Percentiles rank a stretch among this genome's conserved stretches.
These are phyloP conservation scores for Talaromyces thailandensis DNA, from an alignment of 495 filamentous ascomycete genomes.

Conservation along the genomic window DNA sequence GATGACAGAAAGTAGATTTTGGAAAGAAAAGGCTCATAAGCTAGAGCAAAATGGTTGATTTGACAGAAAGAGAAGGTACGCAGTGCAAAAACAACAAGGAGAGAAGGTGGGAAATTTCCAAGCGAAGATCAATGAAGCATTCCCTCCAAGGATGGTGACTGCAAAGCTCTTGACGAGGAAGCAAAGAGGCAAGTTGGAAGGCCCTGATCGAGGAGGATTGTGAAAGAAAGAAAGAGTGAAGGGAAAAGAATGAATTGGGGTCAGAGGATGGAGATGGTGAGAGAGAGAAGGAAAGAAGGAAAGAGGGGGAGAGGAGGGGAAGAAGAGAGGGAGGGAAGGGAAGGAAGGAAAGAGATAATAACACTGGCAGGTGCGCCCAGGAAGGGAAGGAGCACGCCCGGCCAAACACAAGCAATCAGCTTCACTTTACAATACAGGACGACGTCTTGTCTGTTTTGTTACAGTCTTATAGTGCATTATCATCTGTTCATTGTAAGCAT, in stretches of 20 bases:
- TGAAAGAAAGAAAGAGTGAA: conserved; percentile 9
- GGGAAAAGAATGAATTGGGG: conserved; percentile 8
- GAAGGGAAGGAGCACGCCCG: neutral
- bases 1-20: conserved; percentile 6
- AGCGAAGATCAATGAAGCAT: neutral
- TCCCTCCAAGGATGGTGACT: neutral
- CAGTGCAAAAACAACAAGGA: neutral
- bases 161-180: neutral
- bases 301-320: neutral
- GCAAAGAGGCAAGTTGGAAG: conserved; percentile 14
- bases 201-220: neutral
- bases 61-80: conserved; percentile 1
- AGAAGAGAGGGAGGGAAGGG: conserved; percentile 8
- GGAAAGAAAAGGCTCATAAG: conserved; percentile 1
- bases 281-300: conserved; percentile 5
- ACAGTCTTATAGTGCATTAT: neutral
- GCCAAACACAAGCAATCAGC: neutral
- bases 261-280: conserved; percentile 6
- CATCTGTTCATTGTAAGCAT: neutral
- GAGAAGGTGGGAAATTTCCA: conserved; percentile 2
- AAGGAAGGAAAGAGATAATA: conserved; percentile 6
- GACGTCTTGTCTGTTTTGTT: neutral
- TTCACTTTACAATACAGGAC: neutral
- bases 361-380: neutral
- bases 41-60: conserved; percentile 1